These are phyloP conservation scores for Delitschia confertaspora DNA, from an alignment of 495 filamentous ascomycete genomes.

Conservation along the genomic window DNA sequence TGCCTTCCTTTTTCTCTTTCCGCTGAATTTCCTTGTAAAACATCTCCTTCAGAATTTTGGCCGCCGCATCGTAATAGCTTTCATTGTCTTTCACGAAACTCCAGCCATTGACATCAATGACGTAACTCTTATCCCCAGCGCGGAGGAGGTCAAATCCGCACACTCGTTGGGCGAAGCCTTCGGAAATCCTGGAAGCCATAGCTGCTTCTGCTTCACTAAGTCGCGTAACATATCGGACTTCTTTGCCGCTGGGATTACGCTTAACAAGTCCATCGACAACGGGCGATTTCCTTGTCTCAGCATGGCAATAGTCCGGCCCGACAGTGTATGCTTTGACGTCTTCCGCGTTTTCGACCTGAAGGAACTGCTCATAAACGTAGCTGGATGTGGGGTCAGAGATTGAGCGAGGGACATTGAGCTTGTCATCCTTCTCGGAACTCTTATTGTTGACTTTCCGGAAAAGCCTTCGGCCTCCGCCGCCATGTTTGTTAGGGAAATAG, in stretches of 20 bases:
- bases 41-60: constrained; percentile 73
- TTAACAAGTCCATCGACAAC: constrained; percentile 94
- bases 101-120: constrained; percentile 99
- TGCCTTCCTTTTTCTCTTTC: constrained; percentile 37
- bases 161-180: constrained; percentile 86
- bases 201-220: constrained; percentile 70
- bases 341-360: constrained; percentile 90
- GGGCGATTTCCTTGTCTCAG: constrained; percentile 92
- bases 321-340: constrained; percentile 99
- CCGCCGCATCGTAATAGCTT: constrained; percentile 90
- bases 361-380: constrained; percentile 95
- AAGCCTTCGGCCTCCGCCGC: constrained; percentile 80
- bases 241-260: constrained; percentile 93
- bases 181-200: constrained; percentile 83
- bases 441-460: constrained; percentile 98
- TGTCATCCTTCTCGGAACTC: constrained; percentile 82
- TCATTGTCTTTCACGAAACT: constrained; percentile 99
- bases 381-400: constrained; percentile 69
- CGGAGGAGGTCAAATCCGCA: constrained; percentile 95
- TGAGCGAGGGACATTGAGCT: constrained; percentile 63
- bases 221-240: constrained; percentile 87
- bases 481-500: constrained; percentile 78
- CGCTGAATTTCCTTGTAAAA: constrained; percentile 69
- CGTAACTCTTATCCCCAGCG: constrained; percentile 79
- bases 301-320: constrained; percentile 86